Evolutionary conservation across 257 asterid species (phyloP).

Genomic region (Solanum raphanifolium): DNA sequence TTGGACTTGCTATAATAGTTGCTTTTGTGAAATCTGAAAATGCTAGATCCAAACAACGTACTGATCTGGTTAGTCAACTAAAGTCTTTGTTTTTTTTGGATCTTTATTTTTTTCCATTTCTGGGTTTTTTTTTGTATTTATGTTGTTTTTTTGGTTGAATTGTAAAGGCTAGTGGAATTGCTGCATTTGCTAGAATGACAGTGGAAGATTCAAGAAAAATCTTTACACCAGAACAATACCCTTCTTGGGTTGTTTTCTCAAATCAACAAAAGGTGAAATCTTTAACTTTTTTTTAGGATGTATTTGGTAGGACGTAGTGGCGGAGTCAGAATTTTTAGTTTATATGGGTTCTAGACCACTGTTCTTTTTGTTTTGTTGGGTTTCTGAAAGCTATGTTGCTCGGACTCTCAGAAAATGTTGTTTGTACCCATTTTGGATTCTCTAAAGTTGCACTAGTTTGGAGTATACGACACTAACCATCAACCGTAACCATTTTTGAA

Average conservation of each 20-base stretch:
- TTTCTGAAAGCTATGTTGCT: neutral
- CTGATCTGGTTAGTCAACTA: slow-evolving; percentile 41
- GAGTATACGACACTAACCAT: neutral
- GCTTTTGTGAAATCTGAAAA: slow-evolving; percentile 58
- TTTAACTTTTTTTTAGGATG: neutral
- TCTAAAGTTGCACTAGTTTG: too few relatives aligned
- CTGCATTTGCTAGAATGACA: slow-evolving; percentile 77
- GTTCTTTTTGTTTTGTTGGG: neutral
- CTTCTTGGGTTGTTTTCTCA: slow-evolving; percentile 89
- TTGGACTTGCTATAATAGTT: slow-evolving; percentile 59
- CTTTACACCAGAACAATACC: slow-evolving; percentile 58
- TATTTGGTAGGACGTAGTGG: neutral
- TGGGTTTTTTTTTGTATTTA: neutral
- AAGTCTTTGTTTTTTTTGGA: neutral
- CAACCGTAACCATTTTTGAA: neutral
- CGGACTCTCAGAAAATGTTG: too few relatives aligned
- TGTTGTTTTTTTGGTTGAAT: neutral
- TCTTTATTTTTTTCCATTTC: neutral
- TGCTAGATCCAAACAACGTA: slow-evolving; percentile 57
- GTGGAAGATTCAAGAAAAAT: slow-evolving; percentile 74
- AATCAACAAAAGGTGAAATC: slow-evolving; percentile 65
- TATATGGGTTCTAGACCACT: neutral
- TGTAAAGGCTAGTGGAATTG: slow-evolving; percentile 60
- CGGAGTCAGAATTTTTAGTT: neutral
- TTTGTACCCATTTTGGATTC: too few relatives aligned